Evolutionary conservation across 495 filamentous ascomycete genomes (phyloP).

Genomic region (Penicillium turbatum): DNA sequence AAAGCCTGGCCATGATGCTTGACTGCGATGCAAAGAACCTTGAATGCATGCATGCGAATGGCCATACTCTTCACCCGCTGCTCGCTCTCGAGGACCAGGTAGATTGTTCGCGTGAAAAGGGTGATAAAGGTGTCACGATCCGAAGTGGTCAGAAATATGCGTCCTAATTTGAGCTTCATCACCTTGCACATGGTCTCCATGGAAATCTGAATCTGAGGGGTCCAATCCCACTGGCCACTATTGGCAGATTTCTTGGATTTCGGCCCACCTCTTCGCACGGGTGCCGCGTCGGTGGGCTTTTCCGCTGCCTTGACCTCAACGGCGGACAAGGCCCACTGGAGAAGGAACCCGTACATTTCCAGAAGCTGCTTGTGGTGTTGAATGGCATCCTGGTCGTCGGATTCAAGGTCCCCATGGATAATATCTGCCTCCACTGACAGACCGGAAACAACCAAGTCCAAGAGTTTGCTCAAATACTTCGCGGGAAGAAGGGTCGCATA

Average conservation of each 20-base stretch:
- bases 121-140: constrained; percentile 93
- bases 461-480: constrained; percentile 81
- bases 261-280: constrained; percentile 64
- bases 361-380: constrained; percentile 84
- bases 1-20: constrained; percentile 99
- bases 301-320: constrained; percentile 92
- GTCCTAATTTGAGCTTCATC: constrained; percentile 83
- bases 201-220: constrained; percentile 77
- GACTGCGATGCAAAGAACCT: constrained; percentile 91
- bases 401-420: constrained; percentile 79
- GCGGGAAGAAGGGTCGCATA: constrained; percentile 75
- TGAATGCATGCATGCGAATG: constrained; percentile 94
- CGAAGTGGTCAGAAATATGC: constrained; percentile 93
- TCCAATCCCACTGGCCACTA: constrained; percentile 84
- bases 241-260: constrained; percentile 76
- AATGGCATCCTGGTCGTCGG: constrained; percentile 82
- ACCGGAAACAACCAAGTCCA: constrained; percentile 89
- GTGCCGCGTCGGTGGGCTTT: constrained; percentile 66
- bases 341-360: constrained; percentile 89
- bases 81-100: constrained; percentile 91
- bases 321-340: constrained; percentile 91
- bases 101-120: constrained; percentile 89
- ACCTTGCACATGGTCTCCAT: constrained; percentile 95
- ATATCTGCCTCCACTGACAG: constrained; percentile 89
- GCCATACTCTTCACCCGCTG: constrained; percentile 84